phyloP scores from a whole-genome alignment of 202 grass and related monocot genomes.

The Panicum hallii region DNA sequence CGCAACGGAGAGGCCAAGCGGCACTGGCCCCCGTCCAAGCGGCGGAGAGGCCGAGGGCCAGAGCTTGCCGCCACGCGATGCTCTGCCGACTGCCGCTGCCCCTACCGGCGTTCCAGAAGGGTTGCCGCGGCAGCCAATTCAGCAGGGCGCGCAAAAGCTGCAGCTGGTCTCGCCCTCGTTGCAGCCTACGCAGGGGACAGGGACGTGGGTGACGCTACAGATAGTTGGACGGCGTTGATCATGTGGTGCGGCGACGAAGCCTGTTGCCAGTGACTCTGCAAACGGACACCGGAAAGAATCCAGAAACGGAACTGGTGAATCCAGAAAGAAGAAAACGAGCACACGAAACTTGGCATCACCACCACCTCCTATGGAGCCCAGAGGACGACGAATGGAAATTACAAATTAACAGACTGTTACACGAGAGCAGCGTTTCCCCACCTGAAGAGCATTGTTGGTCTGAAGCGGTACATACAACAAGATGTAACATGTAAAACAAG shows the following conservation, averaged over 20 bases:
- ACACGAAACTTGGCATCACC: too few species aligned
- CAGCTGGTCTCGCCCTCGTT: background rate
- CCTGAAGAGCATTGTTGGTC: background rate
- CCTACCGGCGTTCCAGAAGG: background rate
- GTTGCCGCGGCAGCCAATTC: background rate
- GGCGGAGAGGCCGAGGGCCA: background rate
- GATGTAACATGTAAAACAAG: too few species aligned
- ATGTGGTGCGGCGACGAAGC: background rate
- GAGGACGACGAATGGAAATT: too few species aligned
- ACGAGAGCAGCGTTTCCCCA: background rate
- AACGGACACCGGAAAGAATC: too few species aligned
- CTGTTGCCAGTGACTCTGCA: too few species aligned
- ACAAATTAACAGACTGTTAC: background rate
- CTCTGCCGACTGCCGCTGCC: background rate
- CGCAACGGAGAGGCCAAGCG: background rate
- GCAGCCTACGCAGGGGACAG: background rate
- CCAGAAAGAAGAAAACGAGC: too few species aligned
- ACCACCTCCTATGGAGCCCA: too few species aligned
- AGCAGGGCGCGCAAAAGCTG: background rate
- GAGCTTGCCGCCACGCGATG: background rate
- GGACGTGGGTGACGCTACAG: too few species aligned
- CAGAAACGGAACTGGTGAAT: too few species aligned
- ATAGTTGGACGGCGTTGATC: too few species aligned
- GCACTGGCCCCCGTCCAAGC: background rate
- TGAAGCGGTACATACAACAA: background rate